Evolutionary conservation across 2,329 filamentous ascomycete species (phyloP).

Genomic region (Tolypocladium ophioglossoides): DNA sequence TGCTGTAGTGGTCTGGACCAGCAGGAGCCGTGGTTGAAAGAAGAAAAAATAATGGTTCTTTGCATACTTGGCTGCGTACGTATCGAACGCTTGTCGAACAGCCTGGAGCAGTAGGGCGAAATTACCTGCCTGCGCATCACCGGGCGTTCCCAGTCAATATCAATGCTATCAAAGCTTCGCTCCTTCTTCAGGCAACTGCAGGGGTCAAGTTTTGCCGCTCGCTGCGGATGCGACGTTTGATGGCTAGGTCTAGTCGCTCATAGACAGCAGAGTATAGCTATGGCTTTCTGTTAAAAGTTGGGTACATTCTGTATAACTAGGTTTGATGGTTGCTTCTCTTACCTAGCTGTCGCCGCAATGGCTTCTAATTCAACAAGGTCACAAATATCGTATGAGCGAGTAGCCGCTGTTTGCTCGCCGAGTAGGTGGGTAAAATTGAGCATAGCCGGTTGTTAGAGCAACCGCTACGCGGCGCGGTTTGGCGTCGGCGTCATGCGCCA

Average conservation of each 20-base stretch:
- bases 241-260: constrained; percentile 77
- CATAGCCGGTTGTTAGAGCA: too few species aligned
- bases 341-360: too few species aligned
- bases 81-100: constrained; percentile 32
- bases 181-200: constrained; percentile 58
- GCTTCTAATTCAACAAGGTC: neutral
- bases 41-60: constrained; percentile 34
- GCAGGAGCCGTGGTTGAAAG: constrained; percentile 41
- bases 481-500: too few species aligned
- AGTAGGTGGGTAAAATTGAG: too few species aligned
- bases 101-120: constrained; percentile 29
- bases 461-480: too few species aligned
- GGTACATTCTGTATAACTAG: too few species aligned
- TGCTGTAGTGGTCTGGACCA: constrained; percentile 34
- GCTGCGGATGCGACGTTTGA: constrained; percentile 58
- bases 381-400: too few species aligned
- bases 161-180: constrained; percentile 48
- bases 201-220: constrained; percentile 59
- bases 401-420: too few species aligned
- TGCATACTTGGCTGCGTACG: constrained; percentile 28
- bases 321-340: too few species aligned
- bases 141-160: constrained; percentile 29
- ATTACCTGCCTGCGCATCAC: constrained; percentile 26
- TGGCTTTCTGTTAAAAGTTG: too few species aligned
- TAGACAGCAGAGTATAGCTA: too few species aligned